Percentiles rank a stretch among this genome's conserved stretches.
Evolutionary conservation across 2,329 filamentous ascomycete species (phyloP).

Genomic region (Amphichorda felina): DNA sequence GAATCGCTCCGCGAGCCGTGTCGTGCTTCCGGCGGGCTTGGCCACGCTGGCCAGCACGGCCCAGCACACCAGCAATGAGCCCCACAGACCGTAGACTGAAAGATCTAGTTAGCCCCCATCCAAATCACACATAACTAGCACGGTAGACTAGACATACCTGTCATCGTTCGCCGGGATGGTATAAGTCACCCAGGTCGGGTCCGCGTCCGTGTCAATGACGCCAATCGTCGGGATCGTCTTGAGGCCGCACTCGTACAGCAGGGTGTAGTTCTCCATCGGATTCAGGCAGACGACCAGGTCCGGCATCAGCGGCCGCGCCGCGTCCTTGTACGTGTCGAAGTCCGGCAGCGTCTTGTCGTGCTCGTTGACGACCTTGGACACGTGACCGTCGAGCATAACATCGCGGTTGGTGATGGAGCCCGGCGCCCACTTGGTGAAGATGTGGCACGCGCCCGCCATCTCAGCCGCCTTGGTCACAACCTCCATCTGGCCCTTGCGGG

Average conservation of each 20-base stretch:
- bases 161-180: slow-evolving; percentile 96
- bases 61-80: slow-evolving; percentile 75
- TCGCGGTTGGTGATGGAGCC: slow-evolving; percentile 89
- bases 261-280: slow-evolving; percentile 79
- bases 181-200: slow-evolving; percentile 92
- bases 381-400: slow-evolving; percentile 64
- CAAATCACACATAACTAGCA: not conserved
- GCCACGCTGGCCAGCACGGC: slow-evolving; percentile 71
- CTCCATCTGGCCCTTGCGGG: slow-evolving; percentile 67
- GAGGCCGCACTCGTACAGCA: slow-evolving; percentile 83
- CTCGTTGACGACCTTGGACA: slow-evolving; percentile 66
- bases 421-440: slow-evolving; percentile 89
- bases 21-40: slow-evolving; percentile 52
- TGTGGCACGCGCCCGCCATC: slow-evolving; percentile 67
- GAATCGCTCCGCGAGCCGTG: slow-evolving; percentile 49
- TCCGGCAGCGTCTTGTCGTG: slow-evolving; percentile 48
- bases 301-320: slow-evolving; percentile 60
- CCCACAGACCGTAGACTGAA: slow-evolving; percentile 66
- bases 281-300: slow-evolving; percentile 91
- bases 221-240: slow-evolving; percentile 90
- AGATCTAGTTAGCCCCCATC: not conserved
- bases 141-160: slow-evolving; percentile 40
- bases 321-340: slow-evolving; percentile 53
- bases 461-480: slow-evolving; percentile 72
- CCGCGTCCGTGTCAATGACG: slow-evolving; percentile 83